phyloP scores from a whole-genome alignment of 2,329 filamentous ascomycete species.

The Fusarium succisae region DNA sequence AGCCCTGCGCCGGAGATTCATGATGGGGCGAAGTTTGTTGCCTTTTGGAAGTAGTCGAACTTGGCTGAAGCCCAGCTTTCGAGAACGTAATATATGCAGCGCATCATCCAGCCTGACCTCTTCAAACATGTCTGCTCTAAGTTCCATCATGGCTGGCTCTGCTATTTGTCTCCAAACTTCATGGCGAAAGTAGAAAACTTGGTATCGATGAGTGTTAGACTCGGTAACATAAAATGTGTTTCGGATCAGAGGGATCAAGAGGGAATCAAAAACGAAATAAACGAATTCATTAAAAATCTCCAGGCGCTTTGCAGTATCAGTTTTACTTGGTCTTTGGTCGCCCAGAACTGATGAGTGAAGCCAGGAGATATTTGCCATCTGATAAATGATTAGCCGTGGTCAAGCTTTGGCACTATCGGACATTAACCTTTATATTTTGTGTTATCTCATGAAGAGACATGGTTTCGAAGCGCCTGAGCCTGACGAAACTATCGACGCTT shows the following conservation, averaged over 20 bases:
- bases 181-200: slow-evolving; percentile 92
- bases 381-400: neutral
- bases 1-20: slow-evolving; percentile 78
- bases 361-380: slow-evolving; percentile 79
- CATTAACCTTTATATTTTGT: slow-evolving; percentile 76
- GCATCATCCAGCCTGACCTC: slow-evolving; percentile 71
- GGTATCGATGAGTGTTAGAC: slow-evolving; percentile 80
- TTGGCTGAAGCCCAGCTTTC: slow-evolving; percentile 78
- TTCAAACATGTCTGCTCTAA: slow-evolving; percentile 82
- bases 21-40: slow-evolving; percentile 80
- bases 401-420: neutral
- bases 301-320: slow-evolving; percentile 77
- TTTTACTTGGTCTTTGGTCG: slow-evolving; percentile 68
- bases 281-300: slow-evolving; percentile 87
- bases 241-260: slow-evolving; percentile 86
- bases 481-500: slow-evolving; percentile 81
- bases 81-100: slow-evolving; percentile 65
- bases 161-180: slow-evolving; percentile 86
- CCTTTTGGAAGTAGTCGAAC: slow-evolving; percentile 86
- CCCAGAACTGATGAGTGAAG: slow-evolving; percentile 64
- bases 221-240: slow-evolving; percentile 96
- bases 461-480: slow-evolving; percentile 81
- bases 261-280: slow-evolving; percentile 92
- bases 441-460: slow-evolving; percentile 80
- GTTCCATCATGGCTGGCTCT: slow-evolving; percentile 72